phyloP scores from a whole-genome alignment of 1,284 basidiomycete genomes.

The Melampsora americana region DNA sequence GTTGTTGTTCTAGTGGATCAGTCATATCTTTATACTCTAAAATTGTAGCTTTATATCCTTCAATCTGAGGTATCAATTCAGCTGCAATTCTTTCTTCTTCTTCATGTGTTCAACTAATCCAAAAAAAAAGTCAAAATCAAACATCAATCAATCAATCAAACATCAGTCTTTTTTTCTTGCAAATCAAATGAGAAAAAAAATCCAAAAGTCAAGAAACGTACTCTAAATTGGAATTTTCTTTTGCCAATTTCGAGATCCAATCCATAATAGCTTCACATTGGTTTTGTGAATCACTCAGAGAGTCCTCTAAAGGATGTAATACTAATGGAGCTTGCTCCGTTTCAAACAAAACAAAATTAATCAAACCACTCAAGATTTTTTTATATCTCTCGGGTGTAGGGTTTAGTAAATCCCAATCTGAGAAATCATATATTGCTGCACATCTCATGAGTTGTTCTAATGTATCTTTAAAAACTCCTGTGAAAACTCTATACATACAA shows the following conservation, averaged over 20 bases:
- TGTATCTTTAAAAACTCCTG: constrained; percentile 29
- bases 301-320: constrained; percentile 17
- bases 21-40: constrained; percentile 29
- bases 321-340: constrained; percentile 18
- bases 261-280: constrained; percentile 12
- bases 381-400: constrained; percentile 19
- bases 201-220: not conserved
- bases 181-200: not conserved
- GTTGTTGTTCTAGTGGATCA: constrained; percentile 19
- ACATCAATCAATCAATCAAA: no score
- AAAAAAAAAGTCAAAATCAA: not conserved
- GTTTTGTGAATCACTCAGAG: constrained; percentile 10
- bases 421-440: constrained; percentile 35
- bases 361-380: constrained; percentile 37
- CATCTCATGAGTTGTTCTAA: constrained; percentile 32
- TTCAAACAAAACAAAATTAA: constrained; percentile 39
- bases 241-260: constrained; percentile 11
- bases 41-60: constrained; percentile 24
- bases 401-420: constrained; percentile 18
- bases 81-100: constrained; percentile 25
- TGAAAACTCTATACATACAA: constrained; percentile 25
- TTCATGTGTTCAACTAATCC: constrained; percentile 12
- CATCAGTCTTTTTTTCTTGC: no score
- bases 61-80: constrained; percentile 25
- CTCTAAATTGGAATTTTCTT: constrained; percentile 18